phyloP scores from a whole-genome alignment of 139 green algal species.

The Nannochloris sp. region DNA sequence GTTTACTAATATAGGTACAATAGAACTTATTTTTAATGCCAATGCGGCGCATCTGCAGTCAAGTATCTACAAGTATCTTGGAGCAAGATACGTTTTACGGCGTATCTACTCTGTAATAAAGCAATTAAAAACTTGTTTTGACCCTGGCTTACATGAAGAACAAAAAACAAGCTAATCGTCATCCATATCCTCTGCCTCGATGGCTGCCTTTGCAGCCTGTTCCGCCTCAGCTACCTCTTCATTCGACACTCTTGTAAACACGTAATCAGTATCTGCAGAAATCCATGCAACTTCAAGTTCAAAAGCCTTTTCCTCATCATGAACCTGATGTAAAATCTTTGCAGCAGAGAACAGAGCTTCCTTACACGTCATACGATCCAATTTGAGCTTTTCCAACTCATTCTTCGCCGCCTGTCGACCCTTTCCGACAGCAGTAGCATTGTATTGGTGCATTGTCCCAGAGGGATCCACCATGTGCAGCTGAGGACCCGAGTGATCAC shows the following conservation, averaged over 20 bases:
- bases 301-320: conserved; percentile 97
- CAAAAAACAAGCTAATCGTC: background rate
- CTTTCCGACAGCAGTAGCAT: conserved; percentile 92
- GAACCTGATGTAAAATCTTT: conserved; percentile 88
- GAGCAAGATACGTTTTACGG: too few species aligned
- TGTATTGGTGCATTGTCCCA: conserved; percentile 72
- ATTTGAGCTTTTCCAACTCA: conserved; percentile 96
- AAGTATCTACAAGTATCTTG: too few species aligned
- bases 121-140: too few species aligned
- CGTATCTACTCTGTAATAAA: too few species aligned
- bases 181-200: conserved; percentile 80
- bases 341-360: conserved; percentile 83
- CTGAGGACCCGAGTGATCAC: conserved; percentile 74
- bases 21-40: too few species aligned
- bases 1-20: too few species aligned
- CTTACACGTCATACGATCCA: conserved; percentile 77
- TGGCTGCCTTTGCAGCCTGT: conserved; percentile 62
- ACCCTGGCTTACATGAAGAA: too few species aligned
- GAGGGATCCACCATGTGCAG: conserved; percentile 88
- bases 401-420: conserved; percentile 90
- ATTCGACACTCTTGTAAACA: conserved; percentile 69
- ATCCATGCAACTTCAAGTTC: conserved; percentile 97
- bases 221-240: conserved; percentile 65
- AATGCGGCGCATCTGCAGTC: too few species aligned
- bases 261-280: conserved; percentile 70